Percentiles rank a stretch among this genome's conserved stretches.
phyloP scores from a whole-genome alignment of 108 stramenopile genomes.

The Aurantiochytrium sp. region DNA sequence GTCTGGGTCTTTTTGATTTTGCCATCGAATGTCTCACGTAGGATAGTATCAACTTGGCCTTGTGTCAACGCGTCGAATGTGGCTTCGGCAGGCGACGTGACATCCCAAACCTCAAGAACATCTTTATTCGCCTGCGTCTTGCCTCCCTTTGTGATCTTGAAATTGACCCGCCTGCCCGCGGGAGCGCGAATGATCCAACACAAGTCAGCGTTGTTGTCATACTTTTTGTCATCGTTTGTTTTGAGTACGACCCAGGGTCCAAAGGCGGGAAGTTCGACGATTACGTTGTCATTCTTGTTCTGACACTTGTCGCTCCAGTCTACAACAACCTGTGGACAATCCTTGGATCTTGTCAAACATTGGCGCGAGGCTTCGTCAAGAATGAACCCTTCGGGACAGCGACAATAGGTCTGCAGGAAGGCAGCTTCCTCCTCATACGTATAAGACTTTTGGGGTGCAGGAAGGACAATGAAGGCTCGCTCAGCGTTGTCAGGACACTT shows the following conservation, averaged over 20 bases:
- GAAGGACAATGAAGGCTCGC: too few relatives aligned
- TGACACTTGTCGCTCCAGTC: neutral
- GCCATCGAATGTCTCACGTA: neutral
- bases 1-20: neutral
- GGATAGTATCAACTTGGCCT: neutral
- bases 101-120: neutral
- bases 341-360: too few relatives aligned
- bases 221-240: neutral
- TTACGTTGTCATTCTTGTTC: neutral
- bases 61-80: neutral
- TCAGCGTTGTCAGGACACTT: too few relatives aligned
- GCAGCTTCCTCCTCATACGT: too few relatives aligned
- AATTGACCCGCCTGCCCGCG: neutral
- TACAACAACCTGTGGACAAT: too few relatives aligned
- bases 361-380: too few relatives aligned
- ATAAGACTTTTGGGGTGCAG: too few relatives aligned
- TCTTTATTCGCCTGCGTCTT: neutral
- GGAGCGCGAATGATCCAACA: neutral
- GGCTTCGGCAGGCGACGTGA: neutral
- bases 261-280: neutral
- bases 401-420: too few relatives aligned
- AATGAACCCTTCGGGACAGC: too few relatives aligned
- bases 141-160: neutral
- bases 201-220: neutral
- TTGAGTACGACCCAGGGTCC: neutral